phyloP scores from a whole-genome alignment of 371 early-diverging fungal species.

The Entomophthora muscae region DNA sequence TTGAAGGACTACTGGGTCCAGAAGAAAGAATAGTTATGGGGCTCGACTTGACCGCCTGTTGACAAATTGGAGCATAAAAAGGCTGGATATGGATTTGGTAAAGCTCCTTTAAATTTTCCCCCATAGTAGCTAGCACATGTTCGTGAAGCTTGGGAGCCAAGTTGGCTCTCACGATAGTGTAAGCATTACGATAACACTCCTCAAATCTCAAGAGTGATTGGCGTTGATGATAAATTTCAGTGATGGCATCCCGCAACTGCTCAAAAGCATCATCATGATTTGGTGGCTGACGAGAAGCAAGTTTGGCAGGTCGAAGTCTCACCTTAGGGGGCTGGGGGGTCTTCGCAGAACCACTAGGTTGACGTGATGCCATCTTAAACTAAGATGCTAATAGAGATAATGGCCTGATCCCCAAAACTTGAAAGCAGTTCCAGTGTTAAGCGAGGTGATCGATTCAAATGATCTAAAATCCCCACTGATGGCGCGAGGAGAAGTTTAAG shows the following conservation, averaged over 20 bases:
- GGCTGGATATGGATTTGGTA: not conserved
- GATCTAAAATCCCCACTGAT: no score
- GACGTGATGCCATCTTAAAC: no score
- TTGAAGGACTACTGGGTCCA: no score
- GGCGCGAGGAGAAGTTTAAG: no score
- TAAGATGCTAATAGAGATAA: no score
- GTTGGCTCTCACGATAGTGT: not conserved
- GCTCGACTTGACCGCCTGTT: no score
- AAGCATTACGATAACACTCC: constrained; percentile 3
- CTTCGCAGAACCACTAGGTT: no score
- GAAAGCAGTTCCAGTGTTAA: no score
- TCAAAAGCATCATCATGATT: not conserved
- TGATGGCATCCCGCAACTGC: not conserved
- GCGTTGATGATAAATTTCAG: not conserved
- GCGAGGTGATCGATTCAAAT: no score
- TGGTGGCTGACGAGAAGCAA: not conserved
- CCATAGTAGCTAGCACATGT: not conserved
- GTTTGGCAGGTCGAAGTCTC: not conserved
- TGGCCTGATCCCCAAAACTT: no score
- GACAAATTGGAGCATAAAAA: no score
- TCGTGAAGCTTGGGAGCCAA: not conserved
- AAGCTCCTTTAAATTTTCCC: not conserved
- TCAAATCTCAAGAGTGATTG: not conserved
- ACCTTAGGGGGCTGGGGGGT: not conserved
- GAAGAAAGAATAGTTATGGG: no score